These are phyloP conservation scores for Dissoconium aciculare DNA, from an alignment of 2,329 filamentous ascomycete species.

Conservation along the genomic window DNA sequence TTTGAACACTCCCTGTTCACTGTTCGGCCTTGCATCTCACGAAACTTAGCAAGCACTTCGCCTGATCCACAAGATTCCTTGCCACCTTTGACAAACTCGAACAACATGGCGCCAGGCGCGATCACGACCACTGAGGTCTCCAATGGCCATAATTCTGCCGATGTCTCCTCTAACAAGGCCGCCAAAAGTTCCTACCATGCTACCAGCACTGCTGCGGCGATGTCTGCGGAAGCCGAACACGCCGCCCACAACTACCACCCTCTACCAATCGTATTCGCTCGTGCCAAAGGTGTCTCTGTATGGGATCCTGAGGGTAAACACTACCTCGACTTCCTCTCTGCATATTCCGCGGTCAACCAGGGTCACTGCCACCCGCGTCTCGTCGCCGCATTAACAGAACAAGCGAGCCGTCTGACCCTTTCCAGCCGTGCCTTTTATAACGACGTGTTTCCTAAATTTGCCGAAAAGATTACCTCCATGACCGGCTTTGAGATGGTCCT, in stretches of 20 bases:
- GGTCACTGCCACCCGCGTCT: conserved; percentile 96
- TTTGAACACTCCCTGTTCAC: too few species aligned
- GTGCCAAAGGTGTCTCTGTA: conserved; percentile 70
- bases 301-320: conserved; percentile 88
- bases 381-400: conserved; percentile 75
- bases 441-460: conserved; percentile 92
- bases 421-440: conserved; percentile 96
- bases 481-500: conserved; percentile 97
- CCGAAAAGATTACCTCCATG: conserved; percentile 73
- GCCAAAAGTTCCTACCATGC: conserved; percentile 48
- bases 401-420: conserved; percentile 76
- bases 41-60: too few species aligned
- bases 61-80: too few species aligned
- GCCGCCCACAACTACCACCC: conserved; percentile 99
- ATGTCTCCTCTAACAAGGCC: conserved; percentile 27
- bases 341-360: conserved; percentile 96
- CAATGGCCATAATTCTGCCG: conserved; percentile 15
- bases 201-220: conserved; percentile 62
- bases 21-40: too few species aligned
- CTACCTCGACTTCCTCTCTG: conserved; percentile 95
- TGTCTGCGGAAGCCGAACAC: conserved; percentile 63
- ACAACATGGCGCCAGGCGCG: conserved; percentile 25
- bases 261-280: conserved; percentile 81
- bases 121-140: conserved; percentile 14
- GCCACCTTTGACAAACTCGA: too few species aligned